Evolutionary conservation across 1,284 basidiomycete species (phyloP), one percentile per base, ranked within the genome.

Genomic region (Marasmius sp.): DNA sequence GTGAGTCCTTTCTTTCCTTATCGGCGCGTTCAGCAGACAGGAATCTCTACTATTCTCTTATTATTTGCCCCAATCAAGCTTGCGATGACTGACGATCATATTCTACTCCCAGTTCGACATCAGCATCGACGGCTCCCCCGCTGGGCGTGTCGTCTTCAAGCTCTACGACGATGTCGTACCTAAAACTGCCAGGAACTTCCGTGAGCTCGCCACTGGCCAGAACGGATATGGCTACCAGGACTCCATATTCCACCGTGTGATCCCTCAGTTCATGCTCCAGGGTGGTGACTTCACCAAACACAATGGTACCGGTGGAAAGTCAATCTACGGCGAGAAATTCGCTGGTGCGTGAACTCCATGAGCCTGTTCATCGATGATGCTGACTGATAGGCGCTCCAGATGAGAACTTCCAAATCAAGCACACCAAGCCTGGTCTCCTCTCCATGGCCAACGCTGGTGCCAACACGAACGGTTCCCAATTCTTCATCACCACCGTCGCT

Each of bases 261-360:
- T 91, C 64, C 88, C 88, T 33, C 75, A 81, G 85, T 94, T 94
- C 79, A 94, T 94, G 93, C 74, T 93, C 57, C 93, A 95, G 73
- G 91, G 91, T 16, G 91, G 91, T 51, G 90, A 92, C 76, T 91
- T 92, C 72, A 91, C 88, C 20, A 72, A 73, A 9, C 77, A 81
- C 49, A 88, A 97, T 71, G 95, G 89, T 16, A 95, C 95, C 0
- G 97, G 97, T 49, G 94, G 93, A 39, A 87, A 89, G 71, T 93
- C 89, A 16, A 97, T 98, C 71, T 98, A 97, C 66, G 97, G 96
- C 16, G 82, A 86, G 64, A 90, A 88, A 68, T 94, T 92, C 69
- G 64, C 74, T 39, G 91, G 90, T 92, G 61, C 33, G 82, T 77
- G 27, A 27, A 27, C 9, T 34, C 14, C 37, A 14, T 43, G 12